A percentile compares a stretch with the other conserved stretches of the same genome.
Evolutionary conservation across 1,284 basidiomycete species (phyloP).

Genomic region (Ganoderma meredithae): DNA sequence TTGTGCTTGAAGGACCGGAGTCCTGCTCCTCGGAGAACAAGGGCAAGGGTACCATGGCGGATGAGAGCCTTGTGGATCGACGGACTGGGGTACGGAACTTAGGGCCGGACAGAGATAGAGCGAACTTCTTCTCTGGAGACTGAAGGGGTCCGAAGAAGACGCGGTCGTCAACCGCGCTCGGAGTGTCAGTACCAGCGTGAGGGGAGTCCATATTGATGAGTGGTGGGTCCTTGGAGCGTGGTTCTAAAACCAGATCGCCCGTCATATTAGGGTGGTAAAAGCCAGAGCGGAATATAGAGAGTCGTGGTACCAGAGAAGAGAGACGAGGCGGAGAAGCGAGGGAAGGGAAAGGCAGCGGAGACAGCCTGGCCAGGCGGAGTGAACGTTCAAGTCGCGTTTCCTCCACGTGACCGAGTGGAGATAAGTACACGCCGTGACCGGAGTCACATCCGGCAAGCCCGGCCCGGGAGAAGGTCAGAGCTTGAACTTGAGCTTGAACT

Average conservation of each 20-base stretch:
- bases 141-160: slow-evolving; percentile 61
- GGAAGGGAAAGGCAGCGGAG: slow-evolving; percentile 16
- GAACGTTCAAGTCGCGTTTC: slow-evolving; percentile 43
- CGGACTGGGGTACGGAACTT: slow-evolving; percentile 49
- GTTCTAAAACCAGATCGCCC: slow-evolving; percentile 25
- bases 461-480: neutral
- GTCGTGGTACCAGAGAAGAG: slow-evolving; percentile 17
- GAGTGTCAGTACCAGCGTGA: slow-evolving; percentile 34
- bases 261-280: slow-evolving; percentile 20
- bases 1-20: slow-evolving; percentile 22
- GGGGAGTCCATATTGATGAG: slow-evolving; percentile 30
- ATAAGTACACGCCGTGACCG: slow-evolving; percentile 12
- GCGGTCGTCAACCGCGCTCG: slow-evolving; percentile 40
- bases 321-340: slow-evolving; percentile 3
- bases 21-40: slow-evolving; percentile 42
- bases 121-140: slow-evolving; percentile 62
- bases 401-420: slow-evolving; percentile 40
- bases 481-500: too few relatives aligned
- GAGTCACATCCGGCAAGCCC: neutral
- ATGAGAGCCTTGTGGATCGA: slow-evolving; percentile 59
- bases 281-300: slow-evolving; percentile 5
- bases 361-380: slow-evolving; percentile 11
- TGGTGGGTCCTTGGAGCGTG: slow-evolving; percentile 26
- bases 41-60: slow-evolving; percentile 41
- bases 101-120: slow-evolving; percentile 41